Evolutionary conservation across 768 basidiomycete genomes (phyloP).

Genomic region (Boletus reticulatus): DNA sequence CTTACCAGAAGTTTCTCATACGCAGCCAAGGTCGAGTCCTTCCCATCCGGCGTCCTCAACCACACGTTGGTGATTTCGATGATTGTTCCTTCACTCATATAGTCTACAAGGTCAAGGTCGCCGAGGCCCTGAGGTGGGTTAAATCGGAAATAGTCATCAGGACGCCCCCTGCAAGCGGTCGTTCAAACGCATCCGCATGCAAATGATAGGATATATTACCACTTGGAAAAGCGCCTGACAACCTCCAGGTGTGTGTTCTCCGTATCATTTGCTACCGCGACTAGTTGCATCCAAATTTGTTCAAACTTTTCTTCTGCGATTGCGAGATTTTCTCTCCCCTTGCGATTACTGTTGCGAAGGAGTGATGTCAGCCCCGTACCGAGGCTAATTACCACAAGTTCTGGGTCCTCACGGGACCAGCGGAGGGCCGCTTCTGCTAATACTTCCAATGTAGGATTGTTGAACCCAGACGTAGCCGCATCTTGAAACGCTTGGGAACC

Average conservation of each 20-base stretch:
- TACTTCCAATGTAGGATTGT: background rate
- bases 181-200: background rate
- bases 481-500: background rate
- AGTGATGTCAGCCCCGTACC: background rate
- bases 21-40: background rate
- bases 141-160: too few relatives aligned
- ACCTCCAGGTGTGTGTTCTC: background rate
- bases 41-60: background rate
- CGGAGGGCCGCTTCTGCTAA: background rate
- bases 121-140: background rate
- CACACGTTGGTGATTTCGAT: background rate
- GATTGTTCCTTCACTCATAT: background rate
- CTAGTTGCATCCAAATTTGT: background rate
- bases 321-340: background rate
- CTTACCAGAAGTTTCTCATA: background rate
- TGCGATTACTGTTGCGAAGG: background rate
- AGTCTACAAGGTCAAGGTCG: background rate
- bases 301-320: background rate
- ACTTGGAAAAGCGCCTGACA: background rate
- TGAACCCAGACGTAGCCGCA: background rate
- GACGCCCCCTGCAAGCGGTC: background rate
- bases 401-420: background rate
- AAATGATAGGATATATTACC: background rate
- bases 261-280: background rate
- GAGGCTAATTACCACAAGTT: background rate